These are phyloP conservation scores for Endoconidiophora polonica DNA, from an alignment of 2,329 filamentous ascomycete species.

Conservation along the genomic window DNA sequence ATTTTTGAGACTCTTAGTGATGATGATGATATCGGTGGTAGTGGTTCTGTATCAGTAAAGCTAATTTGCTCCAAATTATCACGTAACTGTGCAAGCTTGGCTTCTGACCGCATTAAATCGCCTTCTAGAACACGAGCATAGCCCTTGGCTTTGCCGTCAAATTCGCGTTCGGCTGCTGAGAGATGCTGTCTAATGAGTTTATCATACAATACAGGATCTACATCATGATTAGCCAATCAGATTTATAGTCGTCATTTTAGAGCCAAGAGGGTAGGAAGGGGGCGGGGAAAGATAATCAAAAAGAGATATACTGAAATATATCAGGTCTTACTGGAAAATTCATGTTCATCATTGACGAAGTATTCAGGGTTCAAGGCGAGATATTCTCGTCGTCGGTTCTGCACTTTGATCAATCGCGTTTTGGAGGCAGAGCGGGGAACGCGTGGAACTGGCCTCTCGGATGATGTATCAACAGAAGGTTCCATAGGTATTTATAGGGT, in stretches of 20 bases:
- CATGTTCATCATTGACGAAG: slow-evolving; percentile 39
- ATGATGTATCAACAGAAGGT: background rate
- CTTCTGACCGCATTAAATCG: slow-evolving; percentile 60
- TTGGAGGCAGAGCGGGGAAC: slow-evolving; percentile 25
- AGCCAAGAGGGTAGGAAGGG: background rate
- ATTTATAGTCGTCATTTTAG: background rate
- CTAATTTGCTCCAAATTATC: background rate
- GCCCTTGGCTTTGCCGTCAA: slow-evolving; percentile 55
- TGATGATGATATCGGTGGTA: too few relatives aligned
- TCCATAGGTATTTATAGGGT: background rate
- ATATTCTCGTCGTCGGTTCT: slow-evolving; percentile 66
- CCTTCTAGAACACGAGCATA: slow-evolving; percentile 66
- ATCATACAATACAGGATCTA: slow-evolving; percentile 70
- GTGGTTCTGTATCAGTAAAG: background rate
- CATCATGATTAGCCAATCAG: background rate
- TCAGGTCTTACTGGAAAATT: slow-evolving; percentile 31
- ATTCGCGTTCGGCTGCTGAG: slow-evolving; percentile 53
- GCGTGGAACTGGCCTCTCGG: background rate
- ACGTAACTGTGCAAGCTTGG: slow-evolving; percentile 38
- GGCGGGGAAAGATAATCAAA: background rate
- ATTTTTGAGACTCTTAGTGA: too few relatives aligned
- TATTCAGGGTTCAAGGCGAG: slow-evolving; percentile 58
- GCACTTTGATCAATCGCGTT: slow-evolving; percentile 36
- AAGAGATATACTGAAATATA: background rate
- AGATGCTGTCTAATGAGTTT: slow-evolving; percentile 63